Conservation (phyloP, 2,329 filamentous ascomycete genomes). For the Verticillium klebahnii region DNA sequence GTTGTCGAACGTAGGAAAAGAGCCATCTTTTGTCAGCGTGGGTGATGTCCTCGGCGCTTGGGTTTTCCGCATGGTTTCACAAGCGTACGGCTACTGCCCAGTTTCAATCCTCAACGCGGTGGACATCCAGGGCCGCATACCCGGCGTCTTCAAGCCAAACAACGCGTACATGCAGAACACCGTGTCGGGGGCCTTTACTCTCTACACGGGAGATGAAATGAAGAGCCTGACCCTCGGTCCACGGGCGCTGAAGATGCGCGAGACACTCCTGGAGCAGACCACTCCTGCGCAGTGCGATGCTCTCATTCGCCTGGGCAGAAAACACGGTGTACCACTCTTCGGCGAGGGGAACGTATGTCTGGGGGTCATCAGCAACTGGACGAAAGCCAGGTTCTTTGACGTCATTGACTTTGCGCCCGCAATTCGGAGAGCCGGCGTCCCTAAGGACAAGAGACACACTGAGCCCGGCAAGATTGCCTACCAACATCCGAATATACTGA, state of each 20-base stretch:
- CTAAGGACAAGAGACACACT: conserved; percentile 8
- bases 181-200: conserved; percentile 14
- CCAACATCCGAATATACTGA: conserved; percentile 9
- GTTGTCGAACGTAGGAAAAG: conserved; percentile 8
- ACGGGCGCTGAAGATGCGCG: conserved; percentile 25
- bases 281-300: conserved; percentile 26
- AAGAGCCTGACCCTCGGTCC: conserved; percentile 17
- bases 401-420: conserved; percentile 30
- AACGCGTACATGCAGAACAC: conserved; percentile 21
- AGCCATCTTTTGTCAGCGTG: conserved; percentile 36
- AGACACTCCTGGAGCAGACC: conserved; percentile 26
- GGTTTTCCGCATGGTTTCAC: conserved; percentile 20
- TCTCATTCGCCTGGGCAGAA: conserved; percentile 14
- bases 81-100: conserved; percentile 9
- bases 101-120: conserved; percentile 19
- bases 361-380: conserved; percentile 34
- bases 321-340: conserved; percentile 17
- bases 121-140: conserved; percentile 21
- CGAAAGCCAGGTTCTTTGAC: conserved; percentile 27
- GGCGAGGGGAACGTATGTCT: conserved; percentile 26
- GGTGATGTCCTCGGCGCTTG: conserved; percentile 40
- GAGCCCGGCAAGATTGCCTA: conserved; percentile 14
- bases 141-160: conserved; percentile 7
- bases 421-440: conserved; percentile 12
- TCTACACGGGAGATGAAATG: conserved; percentile 17